Percentiles rank a stretch among this genome's conserved stretches.
phyloP scores from a whole-genome alignment of 2,329 filamentous ascomycete species.

The Pyrenophora tritici-repentis region DNA sequence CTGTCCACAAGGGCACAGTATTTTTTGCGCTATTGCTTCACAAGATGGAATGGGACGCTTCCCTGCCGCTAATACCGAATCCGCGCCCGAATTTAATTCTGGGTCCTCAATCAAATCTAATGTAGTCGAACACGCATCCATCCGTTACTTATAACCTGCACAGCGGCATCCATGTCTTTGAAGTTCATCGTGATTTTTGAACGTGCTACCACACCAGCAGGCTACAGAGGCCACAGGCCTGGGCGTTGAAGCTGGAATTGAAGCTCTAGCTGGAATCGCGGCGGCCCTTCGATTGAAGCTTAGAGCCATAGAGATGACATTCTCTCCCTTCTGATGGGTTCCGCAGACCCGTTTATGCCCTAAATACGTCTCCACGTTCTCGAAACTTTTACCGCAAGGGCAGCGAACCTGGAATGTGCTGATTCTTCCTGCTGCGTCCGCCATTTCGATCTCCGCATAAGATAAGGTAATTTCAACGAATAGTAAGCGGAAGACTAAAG shows the following conservation, averaged over 20 bases:
- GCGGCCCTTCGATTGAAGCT: no score
- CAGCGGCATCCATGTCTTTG: not conserved
- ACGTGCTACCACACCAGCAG: constrained; percentile 5
- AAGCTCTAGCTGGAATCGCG: no score
- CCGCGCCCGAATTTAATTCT: not conserved
- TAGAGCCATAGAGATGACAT: constrained; percentile 8
- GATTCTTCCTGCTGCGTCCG: no score
- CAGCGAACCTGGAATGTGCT: no score
- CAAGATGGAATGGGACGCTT: no score
- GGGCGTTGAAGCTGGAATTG: no score
- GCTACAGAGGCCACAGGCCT: constrained; percentile 1
- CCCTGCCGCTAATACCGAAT: not conserved
- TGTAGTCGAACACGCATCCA: not conserved
- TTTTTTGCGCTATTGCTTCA: constrained; percentile 5
- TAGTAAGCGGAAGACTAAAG: no score
- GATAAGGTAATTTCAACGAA: no score
- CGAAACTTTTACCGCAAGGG: constrained; percentile 7
- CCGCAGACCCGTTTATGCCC: not conserved
- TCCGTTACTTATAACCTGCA: not conserved
- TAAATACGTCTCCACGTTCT: constrained; percentile 9
- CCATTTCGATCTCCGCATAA: no score
- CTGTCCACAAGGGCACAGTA: constrained; percentile 7
- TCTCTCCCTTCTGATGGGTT: constrained; percentile 3
- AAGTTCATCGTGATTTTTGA: not conserved
- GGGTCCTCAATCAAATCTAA: not conserved